Evolutionary conservation across 148 eudicot genomes (phyloP), one percentile per base, ranked within the genome.

Genomic region (Diospyros kaki): DNA sequence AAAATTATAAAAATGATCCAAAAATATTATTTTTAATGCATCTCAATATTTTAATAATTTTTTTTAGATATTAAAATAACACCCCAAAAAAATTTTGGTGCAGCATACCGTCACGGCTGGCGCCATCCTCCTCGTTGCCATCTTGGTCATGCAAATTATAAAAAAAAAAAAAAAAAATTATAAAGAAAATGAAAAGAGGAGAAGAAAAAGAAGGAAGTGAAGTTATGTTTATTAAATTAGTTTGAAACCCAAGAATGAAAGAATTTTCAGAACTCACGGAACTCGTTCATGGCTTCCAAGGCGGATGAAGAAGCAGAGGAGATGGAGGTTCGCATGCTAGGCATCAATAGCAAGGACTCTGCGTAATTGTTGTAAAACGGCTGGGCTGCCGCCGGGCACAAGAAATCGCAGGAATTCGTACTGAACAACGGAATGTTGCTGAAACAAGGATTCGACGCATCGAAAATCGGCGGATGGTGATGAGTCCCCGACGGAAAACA

Each of bases 361-460:
- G 75, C 58, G 4, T 9, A 77, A 64, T 54, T 46, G 11, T 45
- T 18, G 56, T 45, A 67, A 18, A 67, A 67, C 44, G 64, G 62
- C 11, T 69, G 65, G 51, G 63, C 58, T n/a, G 46, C 58, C 41
- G 81, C 59, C 17, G 81, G 76, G 73, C 6, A 74, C 18, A 82
- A 66, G 5, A 71, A 80, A 14, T 75, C 77, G n/a, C 52, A 68
- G 11, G 81, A 77, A 69, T 64, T 77, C 4, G 86, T 86, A 1
- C 86, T 79, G 54, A 81, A 73, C 53, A 81, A 61, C 4, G 84
- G 80, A 11, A 77, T 77, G 51, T 74, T 79, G 69, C 38, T 68
- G 64, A 81, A 81, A 64, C 80, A 77, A 15, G 76, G 71, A 71
- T 73, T 73, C 3, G 55, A 58, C 0, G 77, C 73, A 52, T 83